Evolutionary conservation across 164 flowering plant species (phyloP), one percentile per base, ranked within the genome.

Genomic region (Taxillus chinensis): DNA sequence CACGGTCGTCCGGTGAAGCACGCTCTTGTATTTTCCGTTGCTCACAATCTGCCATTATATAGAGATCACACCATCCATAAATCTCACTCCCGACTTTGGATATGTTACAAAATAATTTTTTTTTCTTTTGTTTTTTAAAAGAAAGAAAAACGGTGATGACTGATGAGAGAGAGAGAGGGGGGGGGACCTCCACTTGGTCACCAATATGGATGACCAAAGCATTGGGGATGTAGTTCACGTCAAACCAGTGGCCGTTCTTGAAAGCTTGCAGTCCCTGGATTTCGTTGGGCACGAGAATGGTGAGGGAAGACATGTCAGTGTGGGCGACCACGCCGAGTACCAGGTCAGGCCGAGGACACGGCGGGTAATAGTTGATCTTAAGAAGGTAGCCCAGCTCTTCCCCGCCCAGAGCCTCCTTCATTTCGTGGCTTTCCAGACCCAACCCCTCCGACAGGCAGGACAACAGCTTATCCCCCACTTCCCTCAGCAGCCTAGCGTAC

Each of bases 311-410:
- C 75, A 79, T 67, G 57, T 82, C 90, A 3, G 87, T 84, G 69
- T 84, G 90, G 14, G 82, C 79, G 53, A 49, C 70, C 60, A 84
- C 83, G 0, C 89, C 89, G 0, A 82, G 79, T 13, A 77, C 79
- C 41, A 84, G 69, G n/a, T 84, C 89, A 5, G 86, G 89, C 11
- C 82, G 71, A 3, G 89, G 89, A 53, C 89, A 84, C 16, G 84
- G 83, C 14, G 89, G 89, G 66, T 84, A 84, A 45, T 77, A 80
- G 62, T 84, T 84, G 6, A 84, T 84, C 55, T 84, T 84, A 60
- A 82, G 16, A 41, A 78, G 50, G 62, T 72, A 78, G 13, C 43
- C 53, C 69, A 79, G 37, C 0, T 78, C 77, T 0, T 79, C 86
- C 2, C 86, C 86, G 3, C 86, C 89, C 7, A 63, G 53, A 0